Evolutionary conservation across 2,329 filamentous ascomycete species (phyloP).

Genomic region (Colletotrichum incanum): DNA sequence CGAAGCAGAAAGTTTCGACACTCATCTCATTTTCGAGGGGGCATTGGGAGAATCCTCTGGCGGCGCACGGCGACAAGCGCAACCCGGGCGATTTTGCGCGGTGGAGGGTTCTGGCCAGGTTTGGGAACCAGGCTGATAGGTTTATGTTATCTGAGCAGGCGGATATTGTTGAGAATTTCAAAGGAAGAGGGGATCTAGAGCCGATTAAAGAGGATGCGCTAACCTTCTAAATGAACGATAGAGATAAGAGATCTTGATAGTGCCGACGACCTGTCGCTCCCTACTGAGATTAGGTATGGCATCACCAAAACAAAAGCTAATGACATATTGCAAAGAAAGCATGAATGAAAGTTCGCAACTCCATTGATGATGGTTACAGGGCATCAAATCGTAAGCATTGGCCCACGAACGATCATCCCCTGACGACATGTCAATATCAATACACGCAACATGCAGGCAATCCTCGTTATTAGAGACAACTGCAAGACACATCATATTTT

Average conservation of each 20-base stretch:
- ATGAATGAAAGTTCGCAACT: too few species aligned
- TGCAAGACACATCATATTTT: too few species aligned
- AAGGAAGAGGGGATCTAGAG: slow-evolving; percentile 63
- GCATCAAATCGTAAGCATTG: too few species aligned
- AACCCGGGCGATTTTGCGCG: slow-evolving; percentile 65
- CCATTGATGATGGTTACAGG: too few species aligned
- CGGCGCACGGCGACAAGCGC: slow-evolving; percentile 71
- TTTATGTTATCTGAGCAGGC: slow-evolving; percentile 69
- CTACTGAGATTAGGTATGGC: not conserved
- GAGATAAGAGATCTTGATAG: not conserved
- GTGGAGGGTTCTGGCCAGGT: slow-evolving; percentile 64
- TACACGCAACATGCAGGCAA: too few species aligned
- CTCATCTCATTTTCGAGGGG: slow-evolving; percentile 69
- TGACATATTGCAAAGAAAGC: not conserved
- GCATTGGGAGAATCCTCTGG: slow-evolving; percentile 67
- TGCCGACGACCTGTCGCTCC: not conserved
- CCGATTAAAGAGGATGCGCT: slow-evolving; percentile 57
- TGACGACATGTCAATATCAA: too few species aligned
- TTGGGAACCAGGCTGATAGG: slow-evolving; percentile 66
- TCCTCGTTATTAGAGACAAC: too few species aligned
- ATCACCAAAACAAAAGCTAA: not conserved
- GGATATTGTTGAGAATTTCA: slow-evolving; percentile 64
- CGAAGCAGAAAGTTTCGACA: slow-evolving; percentile 63
- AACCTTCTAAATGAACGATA: slow-evolving; percentile 16
- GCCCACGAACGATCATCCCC: too few species aligned